Percentiles rank a stretch among this genome's conserved stretches.
phyloP scores from a whole-genome alignment of 2,329 filamentous ascomycete genomes.

The Xylaria hypoxylon region DNA sequence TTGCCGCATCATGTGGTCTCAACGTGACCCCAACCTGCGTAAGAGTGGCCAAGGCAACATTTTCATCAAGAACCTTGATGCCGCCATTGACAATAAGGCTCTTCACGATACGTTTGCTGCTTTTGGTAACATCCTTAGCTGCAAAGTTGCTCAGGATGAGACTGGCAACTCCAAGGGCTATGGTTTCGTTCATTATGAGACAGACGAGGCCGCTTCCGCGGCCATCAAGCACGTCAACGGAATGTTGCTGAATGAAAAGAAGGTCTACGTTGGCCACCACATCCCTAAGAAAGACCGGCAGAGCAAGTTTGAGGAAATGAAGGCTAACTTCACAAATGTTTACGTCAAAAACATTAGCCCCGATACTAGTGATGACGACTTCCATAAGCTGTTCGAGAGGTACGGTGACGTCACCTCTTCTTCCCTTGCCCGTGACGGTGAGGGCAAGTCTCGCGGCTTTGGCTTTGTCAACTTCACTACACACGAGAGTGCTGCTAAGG shows the following conservation, averaged over 20 bases:
- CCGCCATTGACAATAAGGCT: slow-evolving; percentile 99
- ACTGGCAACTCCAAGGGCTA: slow-evolving; percentile 97
- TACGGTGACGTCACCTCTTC: slow-evolving; percentile 96
- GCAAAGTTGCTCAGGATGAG: slow-evolving; percentile 99
- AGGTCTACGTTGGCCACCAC: slow-evolving; percentile 99
- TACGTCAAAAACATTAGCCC: slow-evolving; percentile 97
- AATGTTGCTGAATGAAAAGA: slow-evolving; percentile 99
- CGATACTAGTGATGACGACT: slow-evolving; percentile 91
- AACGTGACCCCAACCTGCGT: slow-evolving; percentile 97
- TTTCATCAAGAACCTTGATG: slow-evolving; percentile 99
- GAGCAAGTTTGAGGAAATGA: slow-evolving; percentile 99
- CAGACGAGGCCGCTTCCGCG: slow-evolving; percentile 93
- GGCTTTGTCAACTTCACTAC: slow-evolving; percentile 96
- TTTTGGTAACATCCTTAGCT: slow-evolving; percentile 98
- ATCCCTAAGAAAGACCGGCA: slow-evolving; percentile 99
- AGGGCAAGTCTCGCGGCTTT: slow-evolving; percentile 94
- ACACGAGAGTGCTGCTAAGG: slow-evolving; percentile 86
- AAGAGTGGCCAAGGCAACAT: slow-evolving; percentile 99
- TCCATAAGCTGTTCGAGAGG: slow-evolving; percentile 91
- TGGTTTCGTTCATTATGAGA: slow-evolving; percentile 99
- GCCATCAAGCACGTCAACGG: slow-evolving; percentile 99
- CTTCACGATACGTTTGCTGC: slow-evolving; percentile 99
- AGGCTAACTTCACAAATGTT: slow-evolving; percentile 99
- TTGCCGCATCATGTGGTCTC: slow-evolving; percentile 99
- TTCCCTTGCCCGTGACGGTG: slow-evolving; percentile 87